Evolutionary conservation across 2,329 filamentous ascomycete species (phyloP), one percentile per base, ranked within the genome.

Genomic region (Sporothrix luriei): DNA sequence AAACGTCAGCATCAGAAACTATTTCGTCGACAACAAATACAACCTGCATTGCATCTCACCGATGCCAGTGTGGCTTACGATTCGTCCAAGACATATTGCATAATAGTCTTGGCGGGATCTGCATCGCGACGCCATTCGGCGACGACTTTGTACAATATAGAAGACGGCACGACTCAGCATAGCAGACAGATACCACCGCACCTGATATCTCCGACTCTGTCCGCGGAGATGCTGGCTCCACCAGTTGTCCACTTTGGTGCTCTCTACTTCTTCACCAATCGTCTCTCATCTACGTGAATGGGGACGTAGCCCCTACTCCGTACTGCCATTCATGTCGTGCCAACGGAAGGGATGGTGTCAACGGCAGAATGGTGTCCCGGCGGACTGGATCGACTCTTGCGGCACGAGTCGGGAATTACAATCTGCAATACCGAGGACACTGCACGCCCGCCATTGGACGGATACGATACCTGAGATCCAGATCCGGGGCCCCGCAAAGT

Each of bases 131-230:
- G 52, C 52, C 16, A 55, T 55, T 33, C 16, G 33, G 13, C 19
- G 52, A 13, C 24, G 26, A 33, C 52, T 24, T 55, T 55, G 52
- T 55, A 55, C 24, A 55, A 55, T 55, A 55, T 55, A 55, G 14
- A 16, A 29, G 51, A 11, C 51, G 21, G n/a, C 51, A 48, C 13
- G 14, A 48, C 43, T 48, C 19, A 14, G 19, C 4, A 16, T 48
- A 14, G 3, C 43, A 16, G 6, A 13, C 19, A 16, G 6, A 19
- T 48, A 48, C 43, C 43, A 19, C 43, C 43, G 14, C 4, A 16
- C 14, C 43, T 48, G 43, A 48, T 48, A 48, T 19, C 19, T 48
- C 43, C 43, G 16, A 48, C 43, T 48, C 14, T 6, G 14, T 19
- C 43, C 43, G 43, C 43, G 43, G 43, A 48, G 43, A 48, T 48